Evolutionary conservation across 306 rosid species (phyloP).

Genomic region (Cicer bijugum): DNA sequence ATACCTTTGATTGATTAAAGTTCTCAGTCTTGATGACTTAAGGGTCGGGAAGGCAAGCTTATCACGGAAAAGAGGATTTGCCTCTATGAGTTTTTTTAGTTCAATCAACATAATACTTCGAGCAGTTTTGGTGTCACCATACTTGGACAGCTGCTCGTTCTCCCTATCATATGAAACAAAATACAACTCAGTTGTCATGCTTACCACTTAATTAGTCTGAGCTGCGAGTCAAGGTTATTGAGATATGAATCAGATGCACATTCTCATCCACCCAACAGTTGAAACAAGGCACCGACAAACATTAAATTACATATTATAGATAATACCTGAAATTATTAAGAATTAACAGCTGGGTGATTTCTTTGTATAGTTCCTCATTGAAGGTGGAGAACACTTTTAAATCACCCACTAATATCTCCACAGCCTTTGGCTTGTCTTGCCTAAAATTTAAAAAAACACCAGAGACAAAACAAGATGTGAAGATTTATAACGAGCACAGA

Average conservation of each 20-base stretch:
- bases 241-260: slow-evolving; percentile 23
- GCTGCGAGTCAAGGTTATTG: slow-evolving; percentile 36
- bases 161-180: slow-evolving; percentile 63
- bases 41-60: slow-evolving; percentile 78
- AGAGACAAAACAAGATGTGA: slow-evolving; percentile 31
- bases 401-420: slow-evolving; percentile 77
- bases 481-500: slow-evolving; percentile 21
- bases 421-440: slow-evolving; percentile 76
- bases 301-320: slow-evolving; percentile 36
- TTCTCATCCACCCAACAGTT: slow-evolving; percentile 30
- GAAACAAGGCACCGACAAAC: slow-evolving; percentile 19
- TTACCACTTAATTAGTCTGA: slow-evolving; percentile 32
- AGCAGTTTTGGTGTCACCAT: slow-evolving; percentile 86
- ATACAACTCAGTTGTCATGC: slow-evolving; percentile 27
- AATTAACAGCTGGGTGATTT: slow-evolving; percentile 82
- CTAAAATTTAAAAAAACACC: slow-evolving; percentile 46
- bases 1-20: slow-evolving; percentile 86
- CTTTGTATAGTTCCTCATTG: slow-evolving; percentile 82
- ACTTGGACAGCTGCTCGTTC: slow-evolving; percentile 81
- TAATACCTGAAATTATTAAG: slow-evolving; percentile 82
- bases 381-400: slow-evolving; percentile 77
- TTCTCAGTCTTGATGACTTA: slow-evolving; percentile 75
- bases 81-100: slow-evolving; percentile 80
- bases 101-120: slow-evolving; percentile 83
- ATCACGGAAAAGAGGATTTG: slow-evolving; percentile 84